phyloP scores from a whole-genome alignment of 495 filamentous ascomycete genomes.

The Xylaria intraflava region DNA sequence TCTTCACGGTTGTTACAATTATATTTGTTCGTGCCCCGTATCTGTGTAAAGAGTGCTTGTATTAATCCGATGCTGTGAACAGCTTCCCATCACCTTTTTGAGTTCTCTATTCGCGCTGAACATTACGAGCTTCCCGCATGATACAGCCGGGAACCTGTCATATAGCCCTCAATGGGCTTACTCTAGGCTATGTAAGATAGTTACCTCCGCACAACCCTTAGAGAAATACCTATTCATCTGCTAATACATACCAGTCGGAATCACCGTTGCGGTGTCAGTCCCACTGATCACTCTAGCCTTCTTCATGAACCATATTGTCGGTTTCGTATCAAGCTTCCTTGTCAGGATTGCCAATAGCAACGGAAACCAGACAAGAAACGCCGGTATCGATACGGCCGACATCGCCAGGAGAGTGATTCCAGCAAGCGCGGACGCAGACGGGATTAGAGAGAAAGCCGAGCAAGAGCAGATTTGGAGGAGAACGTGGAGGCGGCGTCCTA shows the following conservation, averaged over 20 bases:
- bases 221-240: neutral
- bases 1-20: conserved; percentile 15
- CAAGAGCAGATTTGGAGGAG: no score
- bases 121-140: neutral
- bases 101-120: neutral
- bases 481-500: no score
- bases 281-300: neutral
- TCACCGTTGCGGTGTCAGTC: neutral
- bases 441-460: no score
- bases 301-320: neutral
- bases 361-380: no score
- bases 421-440: no score
- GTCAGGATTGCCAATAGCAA: no score
- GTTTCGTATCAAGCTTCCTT: neutral
- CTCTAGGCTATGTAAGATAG: neutral
- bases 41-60: neutral
- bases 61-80: neutral
- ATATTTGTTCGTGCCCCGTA: conserved; percentile 2
- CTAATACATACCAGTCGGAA: neutral
- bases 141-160: neutral
- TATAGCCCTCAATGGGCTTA: neutral
- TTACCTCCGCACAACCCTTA: neutral
- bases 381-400: no score
- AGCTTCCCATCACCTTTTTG: neutral
- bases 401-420: no score